Percentiles rank a stretch among this genome's conserved stretches.
These are phyloP conservation scores for Podospora sp. DNA, from an alignment of 495 filamentous ascomycete species.

Conservation along the genomic window DNA sequence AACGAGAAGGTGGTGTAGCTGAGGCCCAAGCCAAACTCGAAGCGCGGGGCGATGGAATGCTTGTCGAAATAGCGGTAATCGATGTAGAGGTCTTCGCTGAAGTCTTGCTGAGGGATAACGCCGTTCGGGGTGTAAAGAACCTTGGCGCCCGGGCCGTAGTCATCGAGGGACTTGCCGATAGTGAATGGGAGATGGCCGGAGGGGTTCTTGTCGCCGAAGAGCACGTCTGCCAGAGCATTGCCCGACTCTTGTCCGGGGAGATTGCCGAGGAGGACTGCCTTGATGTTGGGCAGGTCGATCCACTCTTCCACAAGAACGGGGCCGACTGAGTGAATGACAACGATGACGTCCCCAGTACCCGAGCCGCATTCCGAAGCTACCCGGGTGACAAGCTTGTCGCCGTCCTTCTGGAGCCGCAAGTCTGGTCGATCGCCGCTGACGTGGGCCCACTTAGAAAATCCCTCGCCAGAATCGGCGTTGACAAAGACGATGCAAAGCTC, in stretches of 20 bases:
- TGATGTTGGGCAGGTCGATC: slow-evolving; percentile 77
- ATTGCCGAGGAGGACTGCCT: slow-evolving; percentile 82
- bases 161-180: slow-evolving; percentile 74
- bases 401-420: slow-evolving; percentile 74
- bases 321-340: slow-evolving; percentile 89
- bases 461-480: slow-evolving; percentile 65
- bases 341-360: slow-evolving; percentile 67
- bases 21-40: slow-evolving; percentile 78
- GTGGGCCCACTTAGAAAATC: slow-evolving; percentile 62
- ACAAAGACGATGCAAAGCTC: slow-evolving; percentile 72
- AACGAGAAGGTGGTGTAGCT: slow-evolving; percentile 83
- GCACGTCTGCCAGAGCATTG: slow-evolving; percentile 77
- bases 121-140: slow-evolving; percentile 75
- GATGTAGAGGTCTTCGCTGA: slow-evolving; percentile 79
- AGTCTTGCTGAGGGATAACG: slow-evolving; percentile 79
- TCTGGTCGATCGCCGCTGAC: slow-evolving; percentile 83
- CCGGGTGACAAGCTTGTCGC: slow-evolving; percentile 69
- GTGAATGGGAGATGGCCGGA: slow-evolving; percentile 90
- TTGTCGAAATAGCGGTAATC: slow-evolving; percentile 94
- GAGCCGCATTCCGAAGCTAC: slow-evolving; percentile 72
- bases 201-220: slow-evolving; percentile 84
- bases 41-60: slow-evolving; percentile 64
- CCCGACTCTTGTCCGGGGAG: slow-evolving; percentile 91
- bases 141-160: slow-evolving; percentile 80
- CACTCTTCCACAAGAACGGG: slow-evolving; percentile 83